Base-by-base conservation (phyloP, 106 monocot genomes). In the Hemerocallis citrina region DNA sequence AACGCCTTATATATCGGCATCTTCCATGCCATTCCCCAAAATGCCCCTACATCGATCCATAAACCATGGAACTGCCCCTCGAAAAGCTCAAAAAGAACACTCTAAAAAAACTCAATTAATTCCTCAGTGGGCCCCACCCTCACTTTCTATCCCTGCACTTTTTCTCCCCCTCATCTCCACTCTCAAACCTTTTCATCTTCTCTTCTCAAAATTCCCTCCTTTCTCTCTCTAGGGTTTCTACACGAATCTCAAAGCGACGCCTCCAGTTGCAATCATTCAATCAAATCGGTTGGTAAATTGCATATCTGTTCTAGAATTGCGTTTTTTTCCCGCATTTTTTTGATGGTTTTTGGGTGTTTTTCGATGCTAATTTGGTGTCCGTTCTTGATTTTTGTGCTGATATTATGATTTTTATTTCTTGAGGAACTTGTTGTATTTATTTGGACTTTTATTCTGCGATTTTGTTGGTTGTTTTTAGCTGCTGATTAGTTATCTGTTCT, bases 191-290 rank as follows among this genome's bases (percentile, higher is more conserved):
- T 45, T 20, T 11, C 62, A 27, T 27, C 16, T 46, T 4, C 25
- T 7, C 13, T 12, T 59, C 59, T 59, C n/a, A n/a, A n/a, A n/a
- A n/a, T n/a, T n/a, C n/a, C n/a, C 59, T 24, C 24, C 17, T 2
- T 16, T 23, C 59, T 23, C 38, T 59, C 25, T 59, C 45, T 63
- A 59, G 59, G 59, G 59, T 38, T 59, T 59, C 37, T 59, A 22
- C 21, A 21, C 59, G 59, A 36, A 59, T 35, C 35, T 24, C 13
- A 24, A 38, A 36, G 24, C n/a, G 25, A 22, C 29, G 45, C 45
- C 46, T 13, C 13, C 2, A 4, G 12, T n/a, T 6, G 19, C 10
- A 6, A 4, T 7, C 43, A 63, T 44, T 33, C 19, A 27, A 3
- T 10, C 14, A 5, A n/a, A 10, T 63, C 10, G 62, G 62, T 63